A percentile compares a stretch with the other conserved stretches of the same genome.
Conservation (phyloP, 1,284 basidiomycete genomes). For the Psilocybe mexicana region DNA sequence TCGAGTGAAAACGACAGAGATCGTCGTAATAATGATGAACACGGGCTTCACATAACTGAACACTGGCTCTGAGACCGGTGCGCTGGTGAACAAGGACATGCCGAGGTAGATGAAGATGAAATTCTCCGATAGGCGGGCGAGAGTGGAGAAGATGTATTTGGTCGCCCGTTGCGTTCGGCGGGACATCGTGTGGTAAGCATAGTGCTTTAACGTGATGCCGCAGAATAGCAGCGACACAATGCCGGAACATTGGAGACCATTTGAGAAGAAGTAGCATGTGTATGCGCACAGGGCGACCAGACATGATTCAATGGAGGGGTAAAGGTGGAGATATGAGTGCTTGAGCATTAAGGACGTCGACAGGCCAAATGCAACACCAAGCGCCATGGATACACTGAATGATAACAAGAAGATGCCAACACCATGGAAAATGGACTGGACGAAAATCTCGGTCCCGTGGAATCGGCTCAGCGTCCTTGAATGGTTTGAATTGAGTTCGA, state of each 20-base stretch:
- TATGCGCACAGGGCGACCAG: slow-evolving; percentile 94
- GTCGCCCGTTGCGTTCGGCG: slow-evolving; percentile 90
- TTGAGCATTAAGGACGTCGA: slow-evolving; percentile 92
- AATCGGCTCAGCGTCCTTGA: slow-evolving; percentile 88
- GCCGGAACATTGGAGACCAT: slow-evolving; percentile 91
- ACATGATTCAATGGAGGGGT: slow-evolving; percentile 93
- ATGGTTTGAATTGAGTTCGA: background rate
- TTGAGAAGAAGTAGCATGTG: slow-evolving; percentile 99
- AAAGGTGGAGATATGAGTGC: slow-evolving; percentile 86
- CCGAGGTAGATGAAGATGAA: slow-evolving; percentile 99
- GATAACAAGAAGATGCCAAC: slow-evolving; percentile 95
- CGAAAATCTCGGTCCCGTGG: slow-evolving; percentile 85
- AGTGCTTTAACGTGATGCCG: slow-evolving; percentile 98
- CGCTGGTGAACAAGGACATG: slow-evolving; percentile 89
- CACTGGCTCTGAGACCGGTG: slow-evolving; percentile 69
- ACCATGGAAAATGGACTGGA: slow-evolving; percentile 92
- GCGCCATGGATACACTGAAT: slow-evolving; percentile 91
- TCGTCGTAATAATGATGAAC: slow-evolving; percentile 88
- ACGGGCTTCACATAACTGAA: slow-evolving; percentile 92
- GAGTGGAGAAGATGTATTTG: slow-evolving; percentile 93
- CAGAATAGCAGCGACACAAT: slow-evolving; percentile 99
- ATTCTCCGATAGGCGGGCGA: slow-evolving; percentile 95
- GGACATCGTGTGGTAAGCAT: slow-evolving; percentile 99
- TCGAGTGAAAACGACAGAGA: slow-evolving; percentile 92
- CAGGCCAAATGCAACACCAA: slow-evolving; percentile 92